phyloP scores from a whole-genome alignment of 495 filamentous ascomycete species.

The Tuber microsphaerosporum region DNA sequence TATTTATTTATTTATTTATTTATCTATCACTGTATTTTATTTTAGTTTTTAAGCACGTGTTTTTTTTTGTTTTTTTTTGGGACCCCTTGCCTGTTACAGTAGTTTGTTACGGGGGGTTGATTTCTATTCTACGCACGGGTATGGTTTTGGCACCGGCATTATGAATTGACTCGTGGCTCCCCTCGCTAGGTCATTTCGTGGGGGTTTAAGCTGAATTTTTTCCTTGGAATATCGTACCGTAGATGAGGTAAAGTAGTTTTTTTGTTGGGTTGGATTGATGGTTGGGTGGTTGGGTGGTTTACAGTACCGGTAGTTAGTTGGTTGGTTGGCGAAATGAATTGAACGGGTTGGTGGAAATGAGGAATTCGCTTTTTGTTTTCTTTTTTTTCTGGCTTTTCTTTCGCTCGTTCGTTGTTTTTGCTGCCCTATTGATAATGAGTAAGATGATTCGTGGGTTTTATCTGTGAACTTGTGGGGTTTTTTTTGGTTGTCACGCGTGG shows the following conservation, averaged over 20 bases:
- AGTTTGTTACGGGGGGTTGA: neutral
- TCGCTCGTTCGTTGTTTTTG: too few relatives aligned
- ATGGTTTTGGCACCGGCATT: too few relatives aligned
- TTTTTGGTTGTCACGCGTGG: neutral
- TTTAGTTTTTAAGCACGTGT: neutral
- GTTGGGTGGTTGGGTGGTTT: neutral
- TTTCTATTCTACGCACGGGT: too few relatives aligned
- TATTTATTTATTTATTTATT: neutral
- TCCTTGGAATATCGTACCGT: too few relatives aligned
- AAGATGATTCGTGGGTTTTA: too few relatives aligned
- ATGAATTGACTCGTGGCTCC: too few relatives aligned
- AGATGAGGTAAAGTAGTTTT: neutral
- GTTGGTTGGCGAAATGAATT: neutral
- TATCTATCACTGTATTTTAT: neutral
- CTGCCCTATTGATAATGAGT: too few relatives aligned
- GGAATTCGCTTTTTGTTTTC: too few relatives aligned
- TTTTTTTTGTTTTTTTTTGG: neutral
- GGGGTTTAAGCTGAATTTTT: neutral
- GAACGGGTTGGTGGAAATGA: neutral
- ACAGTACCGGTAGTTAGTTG: too few relatives aligned
- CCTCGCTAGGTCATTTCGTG: neutral
- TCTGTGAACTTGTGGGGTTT: neutral
- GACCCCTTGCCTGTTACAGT: too few relatives aligned
- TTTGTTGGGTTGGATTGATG: neutral
- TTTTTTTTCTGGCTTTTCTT: too few relatives aligned